Percentiles rank a stretch among this genome's conserved stretches.
phyloP scores from a whole-genome alignment of 2,329 filamentous ascomycete species.

The Aspergillus alliaceus region DNA sequence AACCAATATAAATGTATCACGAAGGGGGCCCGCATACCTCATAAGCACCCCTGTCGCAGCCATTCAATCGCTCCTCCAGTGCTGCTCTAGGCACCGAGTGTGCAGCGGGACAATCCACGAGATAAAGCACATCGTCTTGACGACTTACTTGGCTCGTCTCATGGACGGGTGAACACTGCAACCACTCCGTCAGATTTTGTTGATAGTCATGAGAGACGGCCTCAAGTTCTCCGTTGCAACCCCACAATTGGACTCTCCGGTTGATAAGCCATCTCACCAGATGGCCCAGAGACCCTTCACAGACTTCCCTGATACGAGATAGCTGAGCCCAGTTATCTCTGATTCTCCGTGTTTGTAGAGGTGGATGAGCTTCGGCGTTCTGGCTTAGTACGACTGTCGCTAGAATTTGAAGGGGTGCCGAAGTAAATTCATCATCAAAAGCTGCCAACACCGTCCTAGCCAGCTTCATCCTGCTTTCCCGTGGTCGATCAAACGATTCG shows the following conservation, averaged over 20 bases:
- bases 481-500: conserved; percentile 17
- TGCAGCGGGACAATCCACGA: conserved; percentile 35
- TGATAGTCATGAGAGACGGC: conserved; percentile 26
- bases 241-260: conserved; percentile 27
- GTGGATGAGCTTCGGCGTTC: conserved; percentile 15
- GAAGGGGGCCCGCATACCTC: conserved; percentile 22
- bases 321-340: conserved; percentile 20
- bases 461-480: conserved; percentile 20
- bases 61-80: conserved; percentile 32
- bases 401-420: conserved; percentile 20
- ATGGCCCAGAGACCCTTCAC: conserved; percentile 17
- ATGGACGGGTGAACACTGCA: conserved; percentile 20
- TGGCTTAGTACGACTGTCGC: conserved; percentile 21
- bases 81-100: conserved; percentile 31
- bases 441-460: conserved; percentile 22
- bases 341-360: conserved; percentile 19
- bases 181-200: conserved; percentile 31
- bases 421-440: conserved; percentile 21
- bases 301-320: conserved; percentile 13
- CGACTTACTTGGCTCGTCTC: background rate
- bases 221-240: conserved; percentile 26
- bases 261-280: conserved; percentile 28
- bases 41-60: conserved; percentile 30
- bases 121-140: conserved; percentile 22
- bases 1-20: background rate